Percentiles rank a stretch among this genome's conserved stretches.
These are phyloP conservation scores for Lunasporangiospora selenospora DNA, from an alignment of 192 early-diverging fungal species.

Conservation along the genomic window DNA sequence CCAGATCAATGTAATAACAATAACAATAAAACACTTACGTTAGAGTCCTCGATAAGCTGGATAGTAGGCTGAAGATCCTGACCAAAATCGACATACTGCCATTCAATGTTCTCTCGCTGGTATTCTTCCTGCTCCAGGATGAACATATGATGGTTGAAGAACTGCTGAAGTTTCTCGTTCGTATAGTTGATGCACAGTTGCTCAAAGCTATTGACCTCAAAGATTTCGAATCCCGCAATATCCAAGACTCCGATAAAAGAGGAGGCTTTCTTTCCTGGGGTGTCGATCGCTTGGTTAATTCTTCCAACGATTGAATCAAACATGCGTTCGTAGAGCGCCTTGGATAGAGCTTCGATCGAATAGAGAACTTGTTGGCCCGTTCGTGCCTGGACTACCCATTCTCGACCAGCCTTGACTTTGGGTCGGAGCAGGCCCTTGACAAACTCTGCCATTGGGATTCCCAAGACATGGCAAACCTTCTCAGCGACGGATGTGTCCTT, in stretches of 20 bases:
- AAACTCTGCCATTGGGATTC: constrained; percentile 88
- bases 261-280: constrained; percentile 69
- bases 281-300: constrained; percentile 82
- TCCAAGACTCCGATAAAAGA: constrained; percentile 97
- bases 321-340: constrained; percentile 94
- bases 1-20: too few relatives aligned
- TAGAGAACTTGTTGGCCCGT: constrained; percentile 86
- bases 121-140: constrained; percentile 99
- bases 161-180: constrained; percentile 98
- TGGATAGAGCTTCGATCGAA: constrained; percentile 90
- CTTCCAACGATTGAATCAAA: constrained; percentile 90
- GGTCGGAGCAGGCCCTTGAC: constrained; percentile 87
- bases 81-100: constrained; percentile 98
- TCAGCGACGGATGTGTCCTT: constrained; percentile 77
- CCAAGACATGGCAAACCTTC: constrained; percentile 94
- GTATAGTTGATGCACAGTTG: constrained; percentile 99
- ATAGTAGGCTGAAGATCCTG: constrained; percentile 98
- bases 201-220: constrained; percentile 97
- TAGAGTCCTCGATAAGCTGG: constrained; percentile 96
- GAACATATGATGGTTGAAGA: constrained; percentile 99
- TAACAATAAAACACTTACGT: constrained; percentile 73
- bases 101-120: constrained; percentile 94
- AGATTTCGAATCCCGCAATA: constrained; percentile 99
- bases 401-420: constrained; percentile 91
- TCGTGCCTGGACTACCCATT: constrained; percentile 94